Evolutionary conservation across 1,284 basidiomycete species (phyloP).

Genomic region (Farysia itapuensis): DNA sequence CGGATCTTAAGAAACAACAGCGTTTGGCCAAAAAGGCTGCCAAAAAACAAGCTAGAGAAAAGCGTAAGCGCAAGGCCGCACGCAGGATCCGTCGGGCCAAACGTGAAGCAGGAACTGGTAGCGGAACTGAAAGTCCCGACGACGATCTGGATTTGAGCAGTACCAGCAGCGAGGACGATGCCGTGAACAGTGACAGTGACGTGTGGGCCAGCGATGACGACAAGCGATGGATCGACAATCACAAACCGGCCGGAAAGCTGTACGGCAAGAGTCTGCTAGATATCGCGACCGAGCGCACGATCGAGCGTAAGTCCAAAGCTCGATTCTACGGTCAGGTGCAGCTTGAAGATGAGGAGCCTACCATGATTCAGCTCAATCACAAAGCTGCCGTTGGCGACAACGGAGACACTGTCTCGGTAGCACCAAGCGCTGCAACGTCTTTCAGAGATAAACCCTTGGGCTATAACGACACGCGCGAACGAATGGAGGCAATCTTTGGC

Average conservation of each 20-base stretch:
- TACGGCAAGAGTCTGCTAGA: slow-evolving; percentile 56
- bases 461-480: slow-evolving; percentile 53
- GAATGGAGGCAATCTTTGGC: slow-evolving; percentile 56
- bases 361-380: slow-evolving; percentile 6
- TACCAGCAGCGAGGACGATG: slow-evolving; percentile 27
- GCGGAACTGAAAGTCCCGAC: slow-evolving; percentile 47
- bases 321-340: slow-evolving; percentile 53
- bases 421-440: slow-evolving; percentile 34
- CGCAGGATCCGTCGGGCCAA: slow-evolving; percentile 38
- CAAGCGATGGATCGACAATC: slow-evolving; percentile 48
- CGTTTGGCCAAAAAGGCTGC: slow-evolving; percentile 30
- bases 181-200: slow-evolving; percentile 19
- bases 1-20: slow-evolving; percentile 28
- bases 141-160: slow-evolving; percentile 48
- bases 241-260: slow-evolving; percentile 51
- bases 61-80: slow-evolving; percentile 42
- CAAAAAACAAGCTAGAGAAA: slow-evolving; percentile 36
- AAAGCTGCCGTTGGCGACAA: not conserved
- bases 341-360: slow-evolving; percentile 25
- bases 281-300: slow-evolving; percentile 30
- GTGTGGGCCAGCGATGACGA: slow-evolving; percentile 45
- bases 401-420: slow-evolving; percentile 32
- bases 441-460: slow-evolving; percentile 50
- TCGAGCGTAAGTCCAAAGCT: slow-evolving; percentile 23
- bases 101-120: slow-evolving; percentile 26